These are phyloP conservation scores for Tilletiopsis washingtonensis DNA, from an alignment of 1,284 basidiomycete genomes.

Conservation along the genomic window DNA sequence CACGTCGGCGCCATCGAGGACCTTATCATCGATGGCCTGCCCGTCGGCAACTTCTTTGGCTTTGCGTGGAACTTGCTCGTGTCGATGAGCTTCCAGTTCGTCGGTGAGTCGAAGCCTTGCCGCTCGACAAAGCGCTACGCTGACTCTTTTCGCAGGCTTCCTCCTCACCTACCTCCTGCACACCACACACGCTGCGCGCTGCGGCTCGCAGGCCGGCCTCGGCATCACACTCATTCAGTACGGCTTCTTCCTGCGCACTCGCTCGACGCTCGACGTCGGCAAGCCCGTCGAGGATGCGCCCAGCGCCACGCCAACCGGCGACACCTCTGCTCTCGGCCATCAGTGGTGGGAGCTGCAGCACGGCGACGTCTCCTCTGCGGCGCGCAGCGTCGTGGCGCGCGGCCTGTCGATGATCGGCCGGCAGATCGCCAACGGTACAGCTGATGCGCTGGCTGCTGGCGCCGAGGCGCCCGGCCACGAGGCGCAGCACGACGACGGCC, in stretches of 20 bases:
- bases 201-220: constrained; percentile 84
- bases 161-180: constrained; percentile 46
- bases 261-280: constrained; percentile 47
- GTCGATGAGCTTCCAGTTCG: constrained; percentile 92
- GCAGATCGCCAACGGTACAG: constrained; percentile 14
- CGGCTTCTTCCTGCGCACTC: constrained; percentile 69
- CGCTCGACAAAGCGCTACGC: not conserved
- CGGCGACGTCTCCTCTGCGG: not conserved
- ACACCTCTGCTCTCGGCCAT: not conserved
- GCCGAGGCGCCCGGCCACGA: constrained; percentile 44
- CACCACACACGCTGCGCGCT: constrained; percentile 84
- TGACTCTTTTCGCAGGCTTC: constrained; percentile 22
- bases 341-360: constrained; percentile 4
- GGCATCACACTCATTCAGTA: constrained; percentile 82
- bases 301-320: constrained; percentile 14
- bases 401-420: not conserved
- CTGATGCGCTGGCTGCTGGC: constrained; percentile 41
- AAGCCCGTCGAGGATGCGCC: constrained; percentile 11
- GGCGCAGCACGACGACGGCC: constrained; percentile 47
- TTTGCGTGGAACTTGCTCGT: constrained; percentile 75
- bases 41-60: constrained; percentile 58
- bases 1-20: constrained; percentile 50
- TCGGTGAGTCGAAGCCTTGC: constrained; percentile 50
- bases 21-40: constrained; percentile 55
- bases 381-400: not conserved